Evolutionary conservation across 2,329 filamentous ascomycete genomes (phyloP).

Genomic region (Endoconidiophora polonica): DNA sequence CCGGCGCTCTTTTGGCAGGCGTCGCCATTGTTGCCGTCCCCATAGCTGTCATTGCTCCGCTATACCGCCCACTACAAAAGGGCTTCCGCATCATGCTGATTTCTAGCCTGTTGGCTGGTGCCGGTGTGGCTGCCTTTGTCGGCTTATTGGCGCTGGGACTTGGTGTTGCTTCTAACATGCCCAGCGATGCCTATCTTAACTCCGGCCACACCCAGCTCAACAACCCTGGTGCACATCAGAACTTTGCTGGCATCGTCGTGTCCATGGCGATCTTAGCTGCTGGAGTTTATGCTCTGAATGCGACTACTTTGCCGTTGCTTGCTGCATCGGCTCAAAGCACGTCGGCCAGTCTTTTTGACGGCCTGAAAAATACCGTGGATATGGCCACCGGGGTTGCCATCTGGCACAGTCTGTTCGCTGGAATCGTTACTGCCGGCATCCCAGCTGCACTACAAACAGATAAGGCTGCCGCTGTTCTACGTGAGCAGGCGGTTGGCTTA

Average conservation of each 20-base stretch:
- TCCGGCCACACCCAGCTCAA: constrained; percentile 18
- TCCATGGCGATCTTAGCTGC: constrained; percentile 31
- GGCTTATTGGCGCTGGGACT: constrained; percentile 20
- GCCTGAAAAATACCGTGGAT: constrained; percentile 30
- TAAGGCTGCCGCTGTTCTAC: constrained; percentile 20
- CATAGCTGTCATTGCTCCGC: constrained; percentile 19
- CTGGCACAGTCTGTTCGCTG: constrained; percentile 26
- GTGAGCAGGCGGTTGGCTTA: constrained; percentile 24
- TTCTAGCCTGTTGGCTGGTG: constrained; percentile 24
- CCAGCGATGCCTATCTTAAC: constrained; percentile 17
- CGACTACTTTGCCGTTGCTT: constrained; percentile 26
- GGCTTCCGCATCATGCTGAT: constrained; percentile 22
- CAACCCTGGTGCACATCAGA: constrained; percentile 16
- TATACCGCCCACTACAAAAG: constrained; percentile 20
- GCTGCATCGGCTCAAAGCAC: constrained; percentile 33
- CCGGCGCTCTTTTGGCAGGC: constrained; percentile 29
- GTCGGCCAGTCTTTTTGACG: constrained; percentile 27
- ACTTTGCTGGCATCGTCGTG: constrained; percentile 27
- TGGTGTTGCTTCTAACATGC: neutral
- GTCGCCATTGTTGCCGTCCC: constrained; percentile 27
- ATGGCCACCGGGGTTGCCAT: constrained; percentile 29
- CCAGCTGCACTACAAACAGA: constrained; percentile 22
- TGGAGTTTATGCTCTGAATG: constrained; percentile 25
- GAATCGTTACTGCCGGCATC: constrained; percentile 27
- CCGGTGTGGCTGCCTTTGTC: constrained; percentile 29